Conservation (phyloP, 257 asterid species). For the Gardenia jasminoides region DNA sequence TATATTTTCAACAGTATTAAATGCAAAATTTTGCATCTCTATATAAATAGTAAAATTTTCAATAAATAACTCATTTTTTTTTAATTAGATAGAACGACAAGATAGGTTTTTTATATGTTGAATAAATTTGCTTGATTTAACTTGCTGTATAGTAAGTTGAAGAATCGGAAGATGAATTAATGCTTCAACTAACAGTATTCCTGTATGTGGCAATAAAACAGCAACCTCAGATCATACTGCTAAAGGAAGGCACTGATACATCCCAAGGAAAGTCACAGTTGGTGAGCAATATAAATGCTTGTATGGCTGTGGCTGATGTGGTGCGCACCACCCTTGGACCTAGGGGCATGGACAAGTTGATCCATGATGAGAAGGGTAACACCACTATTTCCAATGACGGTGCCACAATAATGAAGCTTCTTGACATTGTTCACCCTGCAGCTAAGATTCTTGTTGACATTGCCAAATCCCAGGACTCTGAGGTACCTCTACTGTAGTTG, state of each 20-base stretch:
- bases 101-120: neutral
- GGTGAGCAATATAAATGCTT: constrained; percentile 93
- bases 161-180: neutral
- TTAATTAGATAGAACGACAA: no score
- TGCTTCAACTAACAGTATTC: neutral
- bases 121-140: neutral
- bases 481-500: constrained; percentile 42
- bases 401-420: constrained; percentile 98
- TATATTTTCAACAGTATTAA: neutral
- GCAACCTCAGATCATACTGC: constrained; percentile 99
- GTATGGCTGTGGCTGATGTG: constrained; percentile 86
- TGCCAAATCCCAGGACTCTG: constrained; percentile 98
- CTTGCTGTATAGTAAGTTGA: neutral
- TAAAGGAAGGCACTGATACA: constrained; percentile 97
- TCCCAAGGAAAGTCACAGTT: constrained; percentile 97
- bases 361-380: constrained; percentile 98
- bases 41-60: neutral
- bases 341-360: constrained; percentile 98
- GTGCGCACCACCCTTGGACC: constrained; percentile 95
- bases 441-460: constrained; percentile 97
- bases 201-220: constrained; percentile 35
- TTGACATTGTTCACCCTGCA: constrained; percentile 96
- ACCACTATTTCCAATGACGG: constrained; percentile 98
- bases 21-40: neutral
- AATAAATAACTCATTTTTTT: neutral